These are phyloP conservation scores for Ophiostoma populinum DNA, from an alignment of 2,329 filamentous ascomycete genomes.

Conservation along the genomic window DNA sequence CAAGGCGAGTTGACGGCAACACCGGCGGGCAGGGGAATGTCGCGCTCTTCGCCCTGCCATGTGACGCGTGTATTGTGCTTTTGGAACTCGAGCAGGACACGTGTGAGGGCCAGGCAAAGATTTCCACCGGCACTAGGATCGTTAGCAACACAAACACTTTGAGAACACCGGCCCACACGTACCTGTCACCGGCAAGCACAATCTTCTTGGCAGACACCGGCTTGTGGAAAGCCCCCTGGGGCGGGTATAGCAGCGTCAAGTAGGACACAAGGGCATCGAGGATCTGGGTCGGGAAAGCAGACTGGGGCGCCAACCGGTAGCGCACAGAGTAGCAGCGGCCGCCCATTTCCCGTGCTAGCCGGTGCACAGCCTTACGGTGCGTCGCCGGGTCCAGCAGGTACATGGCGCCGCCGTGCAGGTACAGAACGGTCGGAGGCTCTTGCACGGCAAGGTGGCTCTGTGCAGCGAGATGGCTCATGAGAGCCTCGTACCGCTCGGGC, in stretches of 20 bases:
- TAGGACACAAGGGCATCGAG: slow-evolving; percentile 60
- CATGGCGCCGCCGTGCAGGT: slow-evolving; percentile 63
- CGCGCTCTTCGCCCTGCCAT: slow-evolving; percentile 42
- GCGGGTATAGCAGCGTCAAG: slow-evolving; percentile 55
- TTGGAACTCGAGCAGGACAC: slow-evolving; percentile 48
- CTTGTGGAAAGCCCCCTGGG: slow-evolving; percentile 46
- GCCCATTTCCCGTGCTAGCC: slow-evolving; percentile 46
- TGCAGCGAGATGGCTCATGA: slow-evolving; percentile 51
- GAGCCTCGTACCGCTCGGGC: slow-evolving; percentile 41
- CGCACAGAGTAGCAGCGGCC: slow-evolving; percentile 56
- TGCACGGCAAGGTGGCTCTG: slow-evolving; percentile 43
- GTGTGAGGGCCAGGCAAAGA: slow-evolving; percentile 47
- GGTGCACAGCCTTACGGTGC: slow-evolving; percentile 40
- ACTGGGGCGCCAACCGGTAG: slow-evolving; percentile 58
- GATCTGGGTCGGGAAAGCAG: slow-evolving; percentile 57
- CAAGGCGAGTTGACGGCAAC: slow-evolving; percentile 48
- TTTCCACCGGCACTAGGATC: slow-evolving; percentile 52
- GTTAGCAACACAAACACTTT: background rate
- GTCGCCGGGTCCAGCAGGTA: slow-evolving; percentile 54
- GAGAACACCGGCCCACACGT: slow-evolving; percentile 7
- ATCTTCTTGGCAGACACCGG: slow-evolving; percentile 48
- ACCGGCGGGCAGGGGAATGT: slow-evolving; percentile 50
- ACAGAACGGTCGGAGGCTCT: slow-evolving; percentile 46
- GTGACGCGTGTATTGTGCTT: slow-evolving; percentile 27
- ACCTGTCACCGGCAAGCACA: slow-evolving; percentile 55